A percentile compares a stretch with the other conserved stretches of the same genome.
phyloP scores from a whole-genome alignment of 169 alveolate genomes.

The Plasmodium inui region DNA sequence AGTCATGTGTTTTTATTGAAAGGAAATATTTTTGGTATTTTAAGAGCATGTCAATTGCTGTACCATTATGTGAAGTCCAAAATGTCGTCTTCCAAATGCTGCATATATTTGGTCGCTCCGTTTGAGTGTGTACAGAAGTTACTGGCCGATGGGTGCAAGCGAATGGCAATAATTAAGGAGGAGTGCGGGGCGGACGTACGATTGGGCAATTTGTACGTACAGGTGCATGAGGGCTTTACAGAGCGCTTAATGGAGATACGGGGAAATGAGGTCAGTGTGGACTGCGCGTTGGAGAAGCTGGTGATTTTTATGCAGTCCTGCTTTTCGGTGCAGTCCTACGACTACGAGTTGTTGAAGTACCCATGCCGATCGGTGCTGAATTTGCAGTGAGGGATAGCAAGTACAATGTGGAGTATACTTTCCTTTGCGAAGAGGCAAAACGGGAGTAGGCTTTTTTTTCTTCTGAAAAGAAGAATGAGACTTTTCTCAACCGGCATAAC shows the following conservation, averaged over 20 bases:
- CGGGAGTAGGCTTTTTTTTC: background rate
- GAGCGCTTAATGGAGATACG: slow-evolving; percentile 68
- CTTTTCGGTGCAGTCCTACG: slow-evolving; percentile 59
- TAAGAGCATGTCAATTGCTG: slow-evolving; percentile 62
- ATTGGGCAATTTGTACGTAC: slow-evolving; percentile 54
- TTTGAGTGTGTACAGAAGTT: slow-evolving; percentile 57
- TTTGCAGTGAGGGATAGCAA: slow-evolving; percentile 24
- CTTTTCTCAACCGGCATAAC: background rate
- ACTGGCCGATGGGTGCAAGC: slow-evolving; percentile 58
- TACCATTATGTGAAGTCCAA: slow-evolving; percentile 64
- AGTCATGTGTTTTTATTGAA: slow-evolving; percentile 63
- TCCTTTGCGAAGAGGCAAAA: background rate
- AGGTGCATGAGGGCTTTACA: slow-evolving; percentile 61
- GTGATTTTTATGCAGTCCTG: slow-evolving; percentile 71
- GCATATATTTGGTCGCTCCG: slow-evolving; percentile 63
- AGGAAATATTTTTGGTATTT: slow-evolving; percentile 68
- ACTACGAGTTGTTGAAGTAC: slow-evolving; percentile 38
- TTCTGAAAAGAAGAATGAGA: background rate
- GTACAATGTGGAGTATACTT: background rate
- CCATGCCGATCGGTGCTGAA: slow-evolving; percentile 60
- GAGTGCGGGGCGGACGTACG: slow-evolving; percentile 68
- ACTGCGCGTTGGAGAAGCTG: slow-evolving; percentile 44
- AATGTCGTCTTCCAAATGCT: slow-evolving; percentile 64
- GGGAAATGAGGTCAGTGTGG: slow-evolving; percentile 64
- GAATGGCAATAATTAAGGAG: slow-evolving; percentile 64